phyloP scores from a whole-genome alignment of 208 protist genomes.

The Acanthamoeba sp. region DNA sequence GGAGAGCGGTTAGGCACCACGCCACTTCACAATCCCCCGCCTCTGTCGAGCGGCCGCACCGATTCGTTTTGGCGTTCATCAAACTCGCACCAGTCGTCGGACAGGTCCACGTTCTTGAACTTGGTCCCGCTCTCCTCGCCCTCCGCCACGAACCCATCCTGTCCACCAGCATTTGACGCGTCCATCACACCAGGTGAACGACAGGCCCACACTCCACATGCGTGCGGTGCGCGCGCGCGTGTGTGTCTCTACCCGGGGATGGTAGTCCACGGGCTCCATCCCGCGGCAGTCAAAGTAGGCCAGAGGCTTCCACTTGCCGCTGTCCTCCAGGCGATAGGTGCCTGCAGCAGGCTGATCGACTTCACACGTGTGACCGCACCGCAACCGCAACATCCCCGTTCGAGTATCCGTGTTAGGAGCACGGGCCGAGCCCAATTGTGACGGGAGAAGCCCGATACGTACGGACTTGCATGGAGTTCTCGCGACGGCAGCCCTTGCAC shows the following conservation, averaged over 20 bases:
- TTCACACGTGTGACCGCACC: not conserved
- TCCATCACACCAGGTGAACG: not conserved
- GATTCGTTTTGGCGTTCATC: slow-evolving; percentile 57
- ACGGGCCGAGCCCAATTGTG: too few relatives aligned
- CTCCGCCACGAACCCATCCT: slow-evolving; percentile 57
- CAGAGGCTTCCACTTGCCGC: slow-evolving; percentile 24
- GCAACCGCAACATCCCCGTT: not conserved
- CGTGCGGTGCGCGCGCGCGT: not conserved
- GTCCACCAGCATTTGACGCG: not conserved
- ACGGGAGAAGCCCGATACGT: too few relatives aligned
- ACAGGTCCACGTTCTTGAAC: slow-evolving; percentile 56
- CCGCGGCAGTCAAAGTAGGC: slow-evolving; percentile 61
- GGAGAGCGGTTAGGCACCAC: too few relatives aligned
- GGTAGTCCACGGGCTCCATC: slow-evolving; percentile 35
- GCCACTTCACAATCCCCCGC: too few relatives aligned
- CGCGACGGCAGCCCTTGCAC: slow-evolving; percentile 16
- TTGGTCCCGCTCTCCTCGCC: slow-evolving; percentile 50
- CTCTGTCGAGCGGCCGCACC: not conserved
- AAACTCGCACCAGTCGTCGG: slow-evolving; percentile 70
- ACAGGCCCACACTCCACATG: not conserved
- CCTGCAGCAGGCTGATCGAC: not conserved
- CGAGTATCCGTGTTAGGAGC: too few relatives aligned
- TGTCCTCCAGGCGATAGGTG: not conserved
- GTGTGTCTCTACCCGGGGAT: not conserved
- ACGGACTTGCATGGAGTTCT: slow-evolving; percentile 58